Evolutionary conservation across 345 rosid species (phyloP).

Genomic region (Citrus hindsii): DNA sequence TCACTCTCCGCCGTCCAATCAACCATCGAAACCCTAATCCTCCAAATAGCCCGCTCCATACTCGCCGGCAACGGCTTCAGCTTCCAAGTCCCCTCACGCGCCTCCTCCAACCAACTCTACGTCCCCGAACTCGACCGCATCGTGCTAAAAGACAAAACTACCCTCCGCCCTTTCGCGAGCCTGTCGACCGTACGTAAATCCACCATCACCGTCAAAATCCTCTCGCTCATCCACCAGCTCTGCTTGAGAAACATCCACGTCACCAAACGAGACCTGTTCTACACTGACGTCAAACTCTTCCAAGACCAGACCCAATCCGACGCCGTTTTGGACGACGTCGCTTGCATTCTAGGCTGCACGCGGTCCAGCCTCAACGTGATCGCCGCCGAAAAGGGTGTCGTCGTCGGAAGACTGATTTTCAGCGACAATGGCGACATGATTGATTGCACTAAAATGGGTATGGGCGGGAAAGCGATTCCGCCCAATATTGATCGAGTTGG

Average conservation of each 20-base stretch:
- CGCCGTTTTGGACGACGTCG: conserved; percentile 80
- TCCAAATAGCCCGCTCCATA: conserved; percentile 71
- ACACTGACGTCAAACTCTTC: conserved; percentile 96
- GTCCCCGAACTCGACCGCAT: conserved; percentile 99
- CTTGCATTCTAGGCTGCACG: conserved; percentile 93
- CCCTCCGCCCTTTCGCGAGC: conserved; percentile 85
- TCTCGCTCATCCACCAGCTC: conserved; percentile 89
- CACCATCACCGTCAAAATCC: conserved; percentile 80
- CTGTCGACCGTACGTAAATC: conserved; percentile 83
- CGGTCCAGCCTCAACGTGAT: conserved; percentile 90
- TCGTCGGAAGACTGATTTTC: conserved; percentile 85
- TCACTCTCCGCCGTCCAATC: conserved; percentile 83
- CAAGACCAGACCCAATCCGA: conserved; percentile 98
- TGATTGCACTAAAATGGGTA: conserved; percentile 96
- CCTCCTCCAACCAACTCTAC: conserved; percentile 90
- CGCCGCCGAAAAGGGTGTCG: conserved; percentile 93
- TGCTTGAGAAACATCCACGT: conserved; percentile 81
- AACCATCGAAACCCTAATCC: conserved; percentile 62
- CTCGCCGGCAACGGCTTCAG: conserved; percentile 86
- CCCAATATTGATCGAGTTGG: conserved; percentile 94
- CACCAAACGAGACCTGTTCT: conserved; percentile 97
- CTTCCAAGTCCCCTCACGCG: conserved; percentile 90
- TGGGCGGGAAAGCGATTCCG: conserved; percentile 99
- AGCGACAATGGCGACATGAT: conserved; percentile 99
- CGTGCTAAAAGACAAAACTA: conserved; percentile 86